Conservation (phyloP, 768 basidiomycete genomes). For the Pleurotus djamor region DNA sequence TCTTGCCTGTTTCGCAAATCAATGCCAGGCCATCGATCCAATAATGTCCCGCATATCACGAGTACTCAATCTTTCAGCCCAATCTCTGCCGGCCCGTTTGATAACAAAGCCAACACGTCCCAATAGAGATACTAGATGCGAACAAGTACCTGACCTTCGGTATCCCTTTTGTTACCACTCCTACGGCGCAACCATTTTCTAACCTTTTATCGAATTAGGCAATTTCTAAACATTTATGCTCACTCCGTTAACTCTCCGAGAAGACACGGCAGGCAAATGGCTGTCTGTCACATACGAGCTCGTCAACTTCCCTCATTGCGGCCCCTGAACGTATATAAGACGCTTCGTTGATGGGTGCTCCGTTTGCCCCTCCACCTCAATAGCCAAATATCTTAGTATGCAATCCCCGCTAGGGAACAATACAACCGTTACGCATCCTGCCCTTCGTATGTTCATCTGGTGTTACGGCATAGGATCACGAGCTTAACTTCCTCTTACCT, state of each 20-base stretch:
- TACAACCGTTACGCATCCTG: conserved; percentile 16
- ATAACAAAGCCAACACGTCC: not conserved
- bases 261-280: not conserved
- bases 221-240: not conserved
- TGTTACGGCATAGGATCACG: not conserved
- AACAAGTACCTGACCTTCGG: conserved; percentile 4
- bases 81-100: conserved; percentile 4
- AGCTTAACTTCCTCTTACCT: not conserved
- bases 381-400: not conserved
- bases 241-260: conserved; percentile 9
- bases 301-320: not conserved
- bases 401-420: not conserved
- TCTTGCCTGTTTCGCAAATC: not conserved
- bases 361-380: not conserved
- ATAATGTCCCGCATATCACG: conserved; percentile 2
- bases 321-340: conserved; percentile 4
- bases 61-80: conserved; percentile 4
- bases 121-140: not conserved
- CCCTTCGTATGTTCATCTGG: conserved; percentile 15
- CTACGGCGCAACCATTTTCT: not conserved
- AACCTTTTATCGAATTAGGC: conserved; percentile 1
- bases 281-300: conserved; percentile 1
- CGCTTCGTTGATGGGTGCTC: not conserved
- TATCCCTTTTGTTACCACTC: conserved; percentile 1
- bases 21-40: conserved; percentile 5